Percentiles rank a stretch among this genome's conserved stretches.
phyloP scores from a whole-genome alignment of 1,139 yeast species.

The Magnusiomyces suaveolens region DNA sequence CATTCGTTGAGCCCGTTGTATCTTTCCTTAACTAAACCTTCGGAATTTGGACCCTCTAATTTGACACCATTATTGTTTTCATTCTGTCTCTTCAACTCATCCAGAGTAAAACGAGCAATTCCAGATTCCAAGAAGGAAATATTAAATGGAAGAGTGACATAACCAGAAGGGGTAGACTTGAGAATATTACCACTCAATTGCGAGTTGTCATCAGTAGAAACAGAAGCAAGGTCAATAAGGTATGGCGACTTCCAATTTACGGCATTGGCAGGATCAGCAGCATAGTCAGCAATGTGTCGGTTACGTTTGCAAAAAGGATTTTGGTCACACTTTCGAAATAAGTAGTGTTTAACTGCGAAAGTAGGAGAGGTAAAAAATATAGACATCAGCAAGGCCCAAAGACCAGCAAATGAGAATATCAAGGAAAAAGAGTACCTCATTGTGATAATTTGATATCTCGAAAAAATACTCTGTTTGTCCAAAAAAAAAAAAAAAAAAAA shows the following conservation, averaged over 20 bases:
- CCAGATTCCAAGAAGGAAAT: constrained; percentile 47
- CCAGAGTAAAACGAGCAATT: constrained; percentile 50
- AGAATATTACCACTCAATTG: constrained; percentile 37
- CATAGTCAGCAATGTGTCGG: constrained; percentile 52
- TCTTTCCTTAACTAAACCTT: constrained; percentile 34
- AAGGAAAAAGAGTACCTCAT: background rate
- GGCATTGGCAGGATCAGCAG: constrained; percentile 23
- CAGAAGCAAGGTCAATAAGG: constrained; percentile 38
- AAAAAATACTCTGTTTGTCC: too few relatives aligned
- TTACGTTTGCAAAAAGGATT: constrained; percentile 84
- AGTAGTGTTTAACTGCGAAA: constrained; percentile 51
- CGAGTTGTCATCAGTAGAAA: constrained; percentile 28
- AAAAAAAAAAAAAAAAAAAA: too few relatives aligned
- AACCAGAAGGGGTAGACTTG: constrained; percentile 22
- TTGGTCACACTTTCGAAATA: constrained; percentile 72
- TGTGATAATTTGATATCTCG: constrained; percentile 36
- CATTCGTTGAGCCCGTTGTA: constrained; percentile 53
- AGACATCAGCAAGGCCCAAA: background rate
- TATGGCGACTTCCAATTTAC: constrained; percentile 41
- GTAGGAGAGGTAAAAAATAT: constrained; percentile 11
- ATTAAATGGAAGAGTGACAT: constrained; percentile 44
- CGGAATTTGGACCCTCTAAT: constrained; percentile 12
- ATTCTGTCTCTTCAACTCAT: constrained; percentile 45
- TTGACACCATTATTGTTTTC: constrained; percentile 24
- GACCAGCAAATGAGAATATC: background rate